Evolutionary conservation across 108 stramenopile genomes (phyloP), one percentile per base, ranked within the genome.

Genomic region (Conticribra guillardii): DNA sequence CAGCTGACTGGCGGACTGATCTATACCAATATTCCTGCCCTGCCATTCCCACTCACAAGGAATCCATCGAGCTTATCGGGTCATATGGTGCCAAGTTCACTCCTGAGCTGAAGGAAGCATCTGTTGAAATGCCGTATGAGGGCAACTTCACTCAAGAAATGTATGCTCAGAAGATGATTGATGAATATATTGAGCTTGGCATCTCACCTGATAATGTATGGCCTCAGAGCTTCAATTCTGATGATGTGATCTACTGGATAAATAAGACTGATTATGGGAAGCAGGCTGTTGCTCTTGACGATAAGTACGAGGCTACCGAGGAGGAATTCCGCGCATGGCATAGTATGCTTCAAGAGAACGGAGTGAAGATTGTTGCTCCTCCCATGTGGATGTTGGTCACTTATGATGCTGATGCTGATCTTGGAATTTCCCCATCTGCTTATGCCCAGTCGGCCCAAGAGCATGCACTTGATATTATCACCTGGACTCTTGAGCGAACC

Each of bases 401-500:
- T 21, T 29, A 57, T 32, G 80, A 74, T 50, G 67, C 44, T 34
- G 41, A 54, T 24, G 22, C 65, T n/a, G 73, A 74, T 23, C 29
- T 66, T 0, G 73, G 67, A 16, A 82, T 88, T 1, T 34, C 26
- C 28, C 57, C 76, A 4, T 80, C 74, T 52, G 63, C 55, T 22
- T 90, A 85, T 28, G 74, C 84, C 32, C 37, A 65, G 7, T 64
- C 69, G 22, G 82, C 84, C 31, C 67, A 74, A 34, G 78, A 77
- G 4, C 61, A 69, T 31, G 84, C 74, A 0, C 64, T 91, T 7
- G 71, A 82, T 26, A 80, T 91, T 11, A 87, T 91, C 49, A 73
- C 86, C 0, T 91, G 90, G 90, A 84, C 90, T 24, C 60, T 91
- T 49, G 90, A 88, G 54, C 90, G 90, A 18, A 52, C 83, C 31